Conservation (phyloP, 306 rosid genomes). For the Crataegus laevigata region DNA sequence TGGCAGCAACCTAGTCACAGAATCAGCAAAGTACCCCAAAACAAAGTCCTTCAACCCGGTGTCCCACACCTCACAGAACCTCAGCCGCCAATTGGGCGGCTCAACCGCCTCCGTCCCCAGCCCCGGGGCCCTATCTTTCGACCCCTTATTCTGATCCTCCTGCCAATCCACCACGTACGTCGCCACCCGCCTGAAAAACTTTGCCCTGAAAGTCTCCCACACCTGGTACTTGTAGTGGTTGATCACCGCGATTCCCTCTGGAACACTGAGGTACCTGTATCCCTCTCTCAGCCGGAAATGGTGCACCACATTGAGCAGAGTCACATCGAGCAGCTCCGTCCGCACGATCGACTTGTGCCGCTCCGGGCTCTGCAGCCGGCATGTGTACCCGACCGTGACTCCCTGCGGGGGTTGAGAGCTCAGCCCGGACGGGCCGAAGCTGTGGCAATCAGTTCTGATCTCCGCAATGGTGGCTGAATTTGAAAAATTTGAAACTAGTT, state of each 20-base stretch:
- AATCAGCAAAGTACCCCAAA: constrained; percentile 51
- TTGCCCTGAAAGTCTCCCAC: constrained; percentile 78
- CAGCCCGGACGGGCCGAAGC: constrained; percentile 93
- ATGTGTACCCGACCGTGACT: constrained; percentile 74
- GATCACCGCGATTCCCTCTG: constrained; percentile 42
- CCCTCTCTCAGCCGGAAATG: constrained; percentile 73
- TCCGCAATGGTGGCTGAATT: constrained; percentile 46
- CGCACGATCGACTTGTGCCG: constrained; percentile 86
- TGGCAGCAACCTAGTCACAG: constrained; percentile 63
- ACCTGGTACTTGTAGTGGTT: constrained; percentile 97
- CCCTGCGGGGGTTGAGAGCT: constrained; percentile 54
- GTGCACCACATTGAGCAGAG: constrained; percentile 82
- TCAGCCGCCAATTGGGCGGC: constrained; percentile 68
- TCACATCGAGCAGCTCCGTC: constrained; percentile 52
- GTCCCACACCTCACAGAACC: constrained; percentile 93
- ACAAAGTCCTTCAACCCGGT: constrained; percentile 71
- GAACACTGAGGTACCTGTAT: constrained; percentile 30
- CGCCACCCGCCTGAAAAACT: constrained; percentile 87
- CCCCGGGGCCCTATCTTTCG: constrained; percentile 96
- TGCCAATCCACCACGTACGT: constrained; percentile 95
- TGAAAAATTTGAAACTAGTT: constrained; percentile 48
- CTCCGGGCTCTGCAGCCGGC: constrained; percentile 62
- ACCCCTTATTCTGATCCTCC: constrained; percentile 78
- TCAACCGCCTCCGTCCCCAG: constrained; percentile 83
- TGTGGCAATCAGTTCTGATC: constrained; percentile 76